phyloP scores from a whole-genome alignment of 352 stramenopile genomes.

The Pythium oligandrum region DNA sequence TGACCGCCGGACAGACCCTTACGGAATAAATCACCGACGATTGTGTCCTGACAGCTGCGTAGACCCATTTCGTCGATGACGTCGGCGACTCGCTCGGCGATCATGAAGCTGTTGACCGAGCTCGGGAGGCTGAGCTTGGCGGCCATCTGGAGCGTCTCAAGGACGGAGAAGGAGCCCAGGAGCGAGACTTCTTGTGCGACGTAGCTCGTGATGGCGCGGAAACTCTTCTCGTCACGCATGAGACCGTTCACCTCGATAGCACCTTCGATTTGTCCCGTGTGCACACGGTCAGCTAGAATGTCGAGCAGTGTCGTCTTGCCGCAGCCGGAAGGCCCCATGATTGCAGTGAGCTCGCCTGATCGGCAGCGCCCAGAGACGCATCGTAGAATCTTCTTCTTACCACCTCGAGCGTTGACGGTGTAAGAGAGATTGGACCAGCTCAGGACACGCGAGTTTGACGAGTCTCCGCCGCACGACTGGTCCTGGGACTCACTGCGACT shows the following conservation, averaged over 20 bases:
- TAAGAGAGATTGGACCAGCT: too few species aligned
- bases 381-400: slow-evolving; percentile 12
- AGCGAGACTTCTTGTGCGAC: slow-evolving; percentile 37
- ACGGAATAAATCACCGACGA: slow-evolving; percentile 68
- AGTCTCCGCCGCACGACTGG: too few species aligned
- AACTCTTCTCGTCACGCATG: slow-evolving; percentile 6
- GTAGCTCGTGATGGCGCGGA: slow-evolving; percentile 20
- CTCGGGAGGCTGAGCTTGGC: slow-evolving; percentile 40
- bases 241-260: slow-evolving; percentile 30
- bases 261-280: slow-evolving; percentile 23
- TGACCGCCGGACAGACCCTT: slow-evolving; percentile 72
- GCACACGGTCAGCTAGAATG: slow-evolving; percentile 38
- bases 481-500: too few species aligned
- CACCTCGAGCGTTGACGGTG: too few species aligned
- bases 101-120: slow-evolving; percentile 17
- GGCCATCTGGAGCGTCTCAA: slow-evolving; percentile 51
- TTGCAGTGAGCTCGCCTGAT: slow-evolving; percentile 25
- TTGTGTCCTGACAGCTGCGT: slow-evolving; percentile 29
- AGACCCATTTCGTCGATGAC: slow-evolving; percentile 53
- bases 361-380: slow-evolving; percentile 24
- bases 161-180: slow-evolving; percentile 32
- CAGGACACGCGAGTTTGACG: too few species aligned
- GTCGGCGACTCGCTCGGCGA: slow-evolving; percentile 22
- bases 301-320: slow-evolving; percentile 29
- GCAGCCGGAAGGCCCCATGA: slow-evolving; percentile 28